phyloP scores from a whole-genome alignment of 2,329 filamentous ascomycete species.

The Colletotrichum endophyticum region DNA sequence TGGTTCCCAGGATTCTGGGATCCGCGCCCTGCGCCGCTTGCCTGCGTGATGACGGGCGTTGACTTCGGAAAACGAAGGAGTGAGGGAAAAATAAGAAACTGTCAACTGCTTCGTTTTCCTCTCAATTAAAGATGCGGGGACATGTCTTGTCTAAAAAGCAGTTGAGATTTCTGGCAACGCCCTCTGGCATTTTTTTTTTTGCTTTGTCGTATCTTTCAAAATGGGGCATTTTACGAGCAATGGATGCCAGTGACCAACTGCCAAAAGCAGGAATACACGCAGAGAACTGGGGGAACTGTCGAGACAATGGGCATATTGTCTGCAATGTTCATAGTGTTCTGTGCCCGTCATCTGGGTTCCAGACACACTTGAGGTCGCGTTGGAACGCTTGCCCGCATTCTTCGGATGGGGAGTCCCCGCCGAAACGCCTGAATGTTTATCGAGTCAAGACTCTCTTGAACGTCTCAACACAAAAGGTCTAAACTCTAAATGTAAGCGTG shows the following conservation, averaged over 20 bases:
- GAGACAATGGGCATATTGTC: neutral
- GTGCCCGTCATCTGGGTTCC: neutral
- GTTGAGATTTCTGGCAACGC: neutral
- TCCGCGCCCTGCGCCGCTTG: neutral
- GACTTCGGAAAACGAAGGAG: neutral
- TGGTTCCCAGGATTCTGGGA: neutral
- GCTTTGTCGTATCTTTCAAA: neutral
- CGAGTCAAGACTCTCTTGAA: constrained; percentile 1
- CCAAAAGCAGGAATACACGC: neutral
- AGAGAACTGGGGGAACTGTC: neutral
- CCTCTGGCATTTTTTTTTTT: neutral
- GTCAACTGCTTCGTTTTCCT: neutral
- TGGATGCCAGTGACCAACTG: neutral
- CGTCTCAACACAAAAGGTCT: neutral
- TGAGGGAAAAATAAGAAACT: neutral
- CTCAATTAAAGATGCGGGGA: neutral
- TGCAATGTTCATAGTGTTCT: neutral
- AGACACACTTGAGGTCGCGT: neutral
- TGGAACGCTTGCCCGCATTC: neutral
- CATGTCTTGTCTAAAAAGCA: neutral
- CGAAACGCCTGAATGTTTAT: constrained; percentile 1
- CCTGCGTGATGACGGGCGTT: neutral
- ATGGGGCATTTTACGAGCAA: neutral
- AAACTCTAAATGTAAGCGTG: neutral
- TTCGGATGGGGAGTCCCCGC: constrained; percentile 8